phyloP scores from a whole-genome alignment of 306 rosid species.

The Pterocarpus macrocarpus region DNA sequence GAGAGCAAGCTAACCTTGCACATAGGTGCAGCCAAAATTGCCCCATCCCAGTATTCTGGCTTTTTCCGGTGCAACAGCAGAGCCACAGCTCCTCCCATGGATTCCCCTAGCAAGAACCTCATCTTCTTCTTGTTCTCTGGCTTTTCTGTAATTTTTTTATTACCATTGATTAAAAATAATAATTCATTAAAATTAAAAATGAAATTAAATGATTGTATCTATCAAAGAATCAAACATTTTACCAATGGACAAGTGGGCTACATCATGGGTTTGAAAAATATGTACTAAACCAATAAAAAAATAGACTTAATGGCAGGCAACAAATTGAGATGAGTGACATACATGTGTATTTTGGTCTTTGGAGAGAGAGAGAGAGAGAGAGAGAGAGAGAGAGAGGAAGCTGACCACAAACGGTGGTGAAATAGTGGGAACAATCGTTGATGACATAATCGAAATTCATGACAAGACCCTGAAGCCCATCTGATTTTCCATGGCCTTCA shows the following conservation, averaged over 20 bases:
- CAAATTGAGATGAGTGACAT: neutral
- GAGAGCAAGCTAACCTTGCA: constrained; percentile 70
- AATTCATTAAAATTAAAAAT: neutral
- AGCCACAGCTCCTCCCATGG: constrained; percentile 97
- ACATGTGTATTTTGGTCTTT: too few relatives aligned
- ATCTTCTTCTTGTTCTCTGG: constrained; percentile 64
- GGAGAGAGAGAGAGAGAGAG: neutral
- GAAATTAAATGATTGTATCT: neutral
- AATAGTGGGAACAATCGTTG: constrained; percentile 64
- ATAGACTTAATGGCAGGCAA: neutral
- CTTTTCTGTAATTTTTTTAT: constrained; percentile 52
- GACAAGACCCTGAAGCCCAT: constrained; percentile 69
- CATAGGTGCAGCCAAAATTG: constrained; percentile 93
- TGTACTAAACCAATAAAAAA: neutral
- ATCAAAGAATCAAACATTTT: neutral
- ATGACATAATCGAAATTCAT: constrained; percentile 61
- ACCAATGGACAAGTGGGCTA: neutral
- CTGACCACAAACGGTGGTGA: constrained; percentile 69
- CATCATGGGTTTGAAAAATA: neutral
- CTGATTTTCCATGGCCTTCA: constrained; percentile 97
- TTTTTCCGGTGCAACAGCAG: constrained; percentile 69
- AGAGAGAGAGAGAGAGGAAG: neutral
- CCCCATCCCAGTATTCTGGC: constrained; percentile 91
- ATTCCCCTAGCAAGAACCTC: constrained; percentile 86
- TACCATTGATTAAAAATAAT: neutral